Base-by-base conservation (phyloP, 257 asterid species). In the Solanum piurae region DNA sequence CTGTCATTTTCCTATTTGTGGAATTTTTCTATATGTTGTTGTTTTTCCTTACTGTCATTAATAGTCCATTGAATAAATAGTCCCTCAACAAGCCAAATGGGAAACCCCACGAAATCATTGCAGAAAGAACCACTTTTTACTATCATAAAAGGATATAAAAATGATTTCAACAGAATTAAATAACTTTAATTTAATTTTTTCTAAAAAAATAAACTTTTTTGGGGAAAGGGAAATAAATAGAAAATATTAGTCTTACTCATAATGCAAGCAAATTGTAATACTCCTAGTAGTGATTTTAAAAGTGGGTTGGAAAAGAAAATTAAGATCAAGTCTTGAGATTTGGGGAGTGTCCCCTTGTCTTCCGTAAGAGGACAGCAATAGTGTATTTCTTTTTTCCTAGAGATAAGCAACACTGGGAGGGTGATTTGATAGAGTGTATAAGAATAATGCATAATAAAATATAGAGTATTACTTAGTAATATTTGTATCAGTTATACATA, bases 321-420 rank as follows among this genome's bases (percentile, higher is more conserved):
- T 27, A 86, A 84, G 69, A 18, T 55, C 3, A 13, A 83, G 84
- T 69, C 84, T 94, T 76, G 94, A 93, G 93, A 94, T 91, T 79
- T 89, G 94, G 89, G 62, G 58, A 83, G 66, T 92, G 94, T 89
- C 92, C 91, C 92, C 93, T 90, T 89, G 93, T 87, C 89, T 90
- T 88, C 58, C 36, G 88, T 79, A 55, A 6, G 44, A 89, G 76
- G 90, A 88, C 92, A 73, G 83, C 46, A 37, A 34, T 37, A 74
- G 66, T n/a, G 40, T 29, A 38, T 79, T 86, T 33, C 34, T 33
- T 33, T 33, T 40, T 40, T 27, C 46, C 6, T 12, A 86, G 1
- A 80, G 42, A 91, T 88, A 86, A 89, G 92, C 76, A 89, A 86
- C 87, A 86, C 89, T 84, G 8, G 34, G 34, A 36, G 37, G 37